phyloP scores from a whole-genome alignment of 768 basidiomycete species.

The Termitomyces sp. region DNA sequence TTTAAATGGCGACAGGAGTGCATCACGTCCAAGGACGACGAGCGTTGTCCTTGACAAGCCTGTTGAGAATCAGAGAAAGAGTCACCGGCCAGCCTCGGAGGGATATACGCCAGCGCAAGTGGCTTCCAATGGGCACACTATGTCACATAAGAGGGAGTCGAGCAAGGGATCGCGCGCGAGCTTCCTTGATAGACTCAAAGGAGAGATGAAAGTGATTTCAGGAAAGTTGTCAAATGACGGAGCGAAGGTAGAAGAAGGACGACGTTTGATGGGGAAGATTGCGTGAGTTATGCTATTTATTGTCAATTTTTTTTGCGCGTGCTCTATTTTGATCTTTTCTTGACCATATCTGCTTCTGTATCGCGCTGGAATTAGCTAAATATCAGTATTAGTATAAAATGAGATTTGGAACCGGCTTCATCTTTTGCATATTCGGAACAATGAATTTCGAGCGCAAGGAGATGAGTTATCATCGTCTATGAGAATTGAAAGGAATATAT shows the following conservation, averaged over 20 bases:
- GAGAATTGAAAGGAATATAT: no score
- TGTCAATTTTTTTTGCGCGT: neutral
- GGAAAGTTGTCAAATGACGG: conserved; percentile 31
- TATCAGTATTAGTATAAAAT: neutral
- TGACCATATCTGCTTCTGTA: neutral
- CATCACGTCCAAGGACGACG: neutral
- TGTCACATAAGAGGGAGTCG: neutral
- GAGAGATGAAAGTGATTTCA: conserved; percentile 32
- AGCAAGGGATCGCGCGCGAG: conserved; percentile 9
- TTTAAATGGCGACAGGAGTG: neutral
- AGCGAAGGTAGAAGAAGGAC: conserved; percentile 31
- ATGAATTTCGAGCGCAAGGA: no score
- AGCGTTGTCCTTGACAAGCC: neutral
- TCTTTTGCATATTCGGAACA: neutral
- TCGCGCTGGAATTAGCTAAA: neutral
- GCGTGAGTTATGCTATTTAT: neutral
- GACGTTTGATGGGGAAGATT: conserved; percentile 25
- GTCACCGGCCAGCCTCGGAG: neutral
- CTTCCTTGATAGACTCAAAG: conserved; percentile 32
- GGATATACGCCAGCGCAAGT: neutral
- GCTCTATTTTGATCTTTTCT: neutral
- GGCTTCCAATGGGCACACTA: neutral
- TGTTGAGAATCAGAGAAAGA: neutral
- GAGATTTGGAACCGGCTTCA: neutral
- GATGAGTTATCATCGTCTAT: no score